These are phyloP conservation scores for Alternaria hordeiaustralica DNA, from an alignment of 2,329 filamentous ascomycete genomes.

Conservation along the genomic window DNA sequence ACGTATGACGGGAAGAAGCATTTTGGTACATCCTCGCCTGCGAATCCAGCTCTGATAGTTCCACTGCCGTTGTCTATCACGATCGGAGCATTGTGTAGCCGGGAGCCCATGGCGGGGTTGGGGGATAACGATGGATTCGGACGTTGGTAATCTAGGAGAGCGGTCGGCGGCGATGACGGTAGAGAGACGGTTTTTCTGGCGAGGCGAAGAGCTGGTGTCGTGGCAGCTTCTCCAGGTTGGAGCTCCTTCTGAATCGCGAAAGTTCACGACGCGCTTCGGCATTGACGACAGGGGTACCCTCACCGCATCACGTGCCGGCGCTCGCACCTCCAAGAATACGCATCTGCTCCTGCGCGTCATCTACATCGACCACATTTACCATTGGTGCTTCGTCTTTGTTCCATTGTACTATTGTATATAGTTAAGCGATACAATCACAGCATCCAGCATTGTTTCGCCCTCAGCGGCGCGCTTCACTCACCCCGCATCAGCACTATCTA, in stretches of 20 bases:
- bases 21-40: constrained; percentile 93
- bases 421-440: background rate
- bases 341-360: background rate
- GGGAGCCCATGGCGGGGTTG: constrained; percentile 63
- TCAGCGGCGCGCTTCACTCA: background rate
- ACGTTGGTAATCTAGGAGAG: background rate
- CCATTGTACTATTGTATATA: background rate
- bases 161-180: background rate
- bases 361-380: background rate
- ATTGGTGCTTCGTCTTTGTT: background rate
- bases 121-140: background rate
- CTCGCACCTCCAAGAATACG: background rate
- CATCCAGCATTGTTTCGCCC: background rate
- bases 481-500: background rate
- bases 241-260: constrained; percentile 38
- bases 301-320: constrained; percentile 34
- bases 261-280: constrained; percentile 38
- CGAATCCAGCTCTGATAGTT: constrained; percentile 95
- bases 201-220: constrained; percentile 12
- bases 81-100: constrained; percentile 94
- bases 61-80: constrained; percentile 99
- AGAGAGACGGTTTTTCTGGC: background rate
- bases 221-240: constrained; percentile 31
- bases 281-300: constrained; percentile 32
- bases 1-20: constrained; percentile 98